phyloP scores from a whole-genome alignment of 2,329 filamentous ascomycete genomes.

The Ceratocystis lukuohia region DNA sequence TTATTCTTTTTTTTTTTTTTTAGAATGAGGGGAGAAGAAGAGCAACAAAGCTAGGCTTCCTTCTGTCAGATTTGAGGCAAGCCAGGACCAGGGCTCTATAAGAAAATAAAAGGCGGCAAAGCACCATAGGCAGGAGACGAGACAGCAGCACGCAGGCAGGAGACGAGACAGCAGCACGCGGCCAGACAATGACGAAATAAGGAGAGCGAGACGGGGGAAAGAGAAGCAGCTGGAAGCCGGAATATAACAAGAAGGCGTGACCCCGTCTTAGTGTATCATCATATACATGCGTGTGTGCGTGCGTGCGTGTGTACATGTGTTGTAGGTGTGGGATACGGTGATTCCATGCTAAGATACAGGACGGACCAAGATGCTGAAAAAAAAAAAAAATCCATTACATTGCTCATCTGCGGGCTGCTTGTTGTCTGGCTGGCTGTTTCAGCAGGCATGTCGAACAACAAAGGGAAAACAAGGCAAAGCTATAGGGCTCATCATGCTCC shows the following conservation, averaged over 20 bases:
- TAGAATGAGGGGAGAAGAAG: background rate
- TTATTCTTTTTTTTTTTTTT: background rate
- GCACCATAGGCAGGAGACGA: no score
- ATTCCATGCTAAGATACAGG: background rate
- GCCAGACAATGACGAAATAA: background rate
- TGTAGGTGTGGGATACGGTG: no score
- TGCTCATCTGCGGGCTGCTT: background rate
- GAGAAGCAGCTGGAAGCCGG: background rate
- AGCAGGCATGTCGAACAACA: background rate
- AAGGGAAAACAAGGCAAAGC: background rate
- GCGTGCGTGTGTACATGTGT: background rate
- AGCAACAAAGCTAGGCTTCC: background rate
- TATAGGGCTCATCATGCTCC: background rate
- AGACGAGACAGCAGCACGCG: background rate
- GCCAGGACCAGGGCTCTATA: background rate
- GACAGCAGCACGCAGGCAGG: no score
- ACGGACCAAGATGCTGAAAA: background rate
- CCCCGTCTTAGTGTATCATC: background rate
- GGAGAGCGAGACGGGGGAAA: background rate
- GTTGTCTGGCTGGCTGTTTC: background rate
- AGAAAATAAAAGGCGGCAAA: background rate
- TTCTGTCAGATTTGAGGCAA: constrained; percentile 7
- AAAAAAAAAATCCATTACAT: background rate
- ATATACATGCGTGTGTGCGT: background rate
- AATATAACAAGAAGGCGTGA: background rate